Evolutionary conservation across 805 yeast species (phyloP).

Genomic region (Maudiozyma bulderi): DNA sequence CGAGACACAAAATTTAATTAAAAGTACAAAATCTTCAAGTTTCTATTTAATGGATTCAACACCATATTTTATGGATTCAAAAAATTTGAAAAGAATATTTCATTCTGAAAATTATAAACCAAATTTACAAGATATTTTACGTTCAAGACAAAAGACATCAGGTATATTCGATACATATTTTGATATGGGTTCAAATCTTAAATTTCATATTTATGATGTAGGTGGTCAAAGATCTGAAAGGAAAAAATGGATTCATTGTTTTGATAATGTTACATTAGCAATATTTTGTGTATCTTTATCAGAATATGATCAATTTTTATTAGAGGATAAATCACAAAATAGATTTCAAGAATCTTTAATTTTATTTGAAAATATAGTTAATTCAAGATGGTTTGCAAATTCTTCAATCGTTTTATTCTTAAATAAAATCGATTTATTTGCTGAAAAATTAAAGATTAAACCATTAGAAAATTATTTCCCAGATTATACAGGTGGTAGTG

Average conservation of each 20-base stretch:
- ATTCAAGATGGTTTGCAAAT: constrained; percentile 85
- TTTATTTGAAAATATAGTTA: constrained; percentile 81
- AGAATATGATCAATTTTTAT: constrained; percentile 79
- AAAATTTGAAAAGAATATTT: constrained; percentile 45
- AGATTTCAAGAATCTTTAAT: constrained; percentile 74
- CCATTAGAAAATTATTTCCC: constrained; percentile 81
- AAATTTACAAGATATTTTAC: constrained; percentile 62
- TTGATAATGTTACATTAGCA: constrained; percentile 82
- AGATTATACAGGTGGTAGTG: constrained; percentile 84
- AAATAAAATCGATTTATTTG: constrained; percentile 84
- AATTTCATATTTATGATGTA: constrained; percentile 67
- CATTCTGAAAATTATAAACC: constrained; percentile 52
- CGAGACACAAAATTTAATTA: constrained; percentile 47
- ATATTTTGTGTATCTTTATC: constrained; percentile 87
- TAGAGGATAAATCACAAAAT: constrained; percentile 69
- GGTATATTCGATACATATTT: constrained; percentile 82
- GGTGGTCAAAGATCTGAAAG: constrained; percentile 96
- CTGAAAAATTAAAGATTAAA: constrained; percentile 70
- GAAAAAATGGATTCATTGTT: constrained; percentile 94
- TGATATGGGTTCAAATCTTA: constrained; percentile 53
- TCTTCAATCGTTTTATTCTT: constrained; percentile 79
- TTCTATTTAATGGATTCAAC: constrained; percentile 86
- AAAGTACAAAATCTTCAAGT: constrained; percentile 46
- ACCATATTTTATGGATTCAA: constrained; percentile 51
- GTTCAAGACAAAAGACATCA: constrained; percentile 86